phyloP scores from a whole-genome alignment of 495 filamentous ascomycete species.

The Trypethelium eluteriae region DNA sequence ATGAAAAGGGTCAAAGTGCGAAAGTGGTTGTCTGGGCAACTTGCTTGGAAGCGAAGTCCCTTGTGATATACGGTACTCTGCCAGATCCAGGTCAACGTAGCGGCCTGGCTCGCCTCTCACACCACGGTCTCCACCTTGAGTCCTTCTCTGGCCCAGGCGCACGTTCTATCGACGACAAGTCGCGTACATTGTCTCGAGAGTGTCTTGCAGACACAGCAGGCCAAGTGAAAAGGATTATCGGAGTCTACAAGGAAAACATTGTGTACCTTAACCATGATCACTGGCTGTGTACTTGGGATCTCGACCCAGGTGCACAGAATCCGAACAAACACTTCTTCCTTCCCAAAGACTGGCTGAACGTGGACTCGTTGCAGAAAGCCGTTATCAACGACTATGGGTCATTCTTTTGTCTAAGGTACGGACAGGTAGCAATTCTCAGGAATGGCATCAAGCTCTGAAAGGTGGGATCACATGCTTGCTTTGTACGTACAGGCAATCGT shows the following conservation, averaged over 20 bases:
- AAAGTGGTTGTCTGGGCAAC: background rate
- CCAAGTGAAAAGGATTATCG: constrained; percentile 7
- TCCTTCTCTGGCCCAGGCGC: background rate
- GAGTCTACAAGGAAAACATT: background rate
- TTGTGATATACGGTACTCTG: background rate
- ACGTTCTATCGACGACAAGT: background rate
- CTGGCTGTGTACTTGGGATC: constrained; percentile 4
- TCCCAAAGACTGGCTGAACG: constrained; percentile 25
- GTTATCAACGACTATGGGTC: constrained; percentile 19
- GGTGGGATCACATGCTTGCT: background rate
- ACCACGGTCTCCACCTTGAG: background rate
- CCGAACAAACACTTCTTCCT: constrained; percentile 21
- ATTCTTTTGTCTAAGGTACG: constrained; percentile 16
- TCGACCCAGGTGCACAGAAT: background rate
- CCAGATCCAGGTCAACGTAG: background rate
- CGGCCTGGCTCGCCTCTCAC: background rate
- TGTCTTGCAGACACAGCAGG: background rate
- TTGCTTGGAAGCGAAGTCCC: background rate
- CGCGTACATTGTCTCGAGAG: background rate
- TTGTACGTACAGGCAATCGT: background rate
- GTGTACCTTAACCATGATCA: background rate
- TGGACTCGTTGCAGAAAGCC: constrained; percentile 14
- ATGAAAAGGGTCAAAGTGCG: background rate
- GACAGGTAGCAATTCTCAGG: constrained; percentile 18
- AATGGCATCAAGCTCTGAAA: background rate